phyloP scores from a whole-genome alignment of 73 alveolate species.

The Diophrys sp. region DNA sequence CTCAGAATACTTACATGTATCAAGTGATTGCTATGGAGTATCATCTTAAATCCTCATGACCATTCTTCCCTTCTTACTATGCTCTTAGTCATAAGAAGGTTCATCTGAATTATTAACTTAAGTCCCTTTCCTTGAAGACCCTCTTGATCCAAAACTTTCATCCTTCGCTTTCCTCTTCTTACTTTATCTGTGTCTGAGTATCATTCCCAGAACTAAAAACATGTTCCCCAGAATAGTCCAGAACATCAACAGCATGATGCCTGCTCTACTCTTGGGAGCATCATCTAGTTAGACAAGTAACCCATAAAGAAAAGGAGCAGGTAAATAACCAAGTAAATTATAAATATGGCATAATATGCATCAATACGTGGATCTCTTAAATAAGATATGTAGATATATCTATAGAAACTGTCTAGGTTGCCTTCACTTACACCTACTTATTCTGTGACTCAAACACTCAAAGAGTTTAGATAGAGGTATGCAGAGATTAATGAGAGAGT shows the following conservation, averaged over 20 bases:
- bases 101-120: neutral
- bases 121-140: neutral
- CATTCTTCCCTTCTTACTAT: neutral
- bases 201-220: neutral
- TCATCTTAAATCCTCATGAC: neutral
- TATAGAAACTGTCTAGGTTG: too few species aligned
- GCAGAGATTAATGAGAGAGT: too few species aligned
- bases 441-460: too few species aligned
- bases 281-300: slow-evolving; percentile 54
- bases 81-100: neutral
- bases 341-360: too few species aligned
- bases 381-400: too few species aligned
- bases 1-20: neutral
- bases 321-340: too few species aligned
- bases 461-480: too few species aligned
- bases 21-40: neutral
- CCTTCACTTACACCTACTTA: too few species aligned
- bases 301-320: slow-evolving; percentile 95
- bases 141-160: neutral
- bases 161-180: neutral
- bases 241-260: slow-evolving; percentile 57
- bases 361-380: too few species aligned
- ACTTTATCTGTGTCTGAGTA: neutral
- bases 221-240: slow-evolving; percentile 38
- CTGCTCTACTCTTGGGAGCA: slow-evolving; percentile 69